Conservation (phyloP, 2,329 filamentous ascomycete genomes). For the Fusarium pseudonygamai region DNA sequence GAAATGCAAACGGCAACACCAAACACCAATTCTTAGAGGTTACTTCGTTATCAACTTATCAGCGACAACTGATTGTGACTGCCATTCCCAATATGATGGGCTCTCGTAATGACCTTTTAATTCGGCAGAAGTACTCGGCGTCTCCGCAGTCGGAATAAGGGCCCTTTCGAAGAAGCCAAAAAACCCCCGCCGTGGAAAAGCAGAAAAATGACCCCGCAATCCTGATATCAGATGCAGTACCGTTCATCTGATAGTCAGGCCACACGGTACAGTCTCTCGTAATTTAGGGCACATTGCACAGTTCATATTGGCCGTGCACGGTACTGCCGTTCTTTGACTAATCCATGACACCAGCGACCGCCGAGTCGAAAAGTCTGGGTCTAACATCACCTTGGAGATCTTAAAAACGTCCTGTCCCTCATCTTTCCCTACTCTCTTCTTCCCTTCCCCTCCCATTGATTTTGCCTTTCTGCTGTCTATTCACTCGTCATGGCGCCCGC, state of each 20-base stretch:
- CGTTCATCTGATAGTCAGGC: constrained; percentile 8
- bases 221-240: constrained; percentile 37
- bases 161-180: constrained; percentile 32
- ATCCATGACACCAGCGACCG: constrained; percentile 29
- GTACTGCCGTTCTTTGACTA: constrained; percentile 39
- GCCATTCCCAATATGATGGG: constrained; percentile 29
- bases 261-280: constrained; percentile 23
- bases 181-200: constrained; percentile 39
- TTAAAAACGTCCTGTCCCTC: constrained; percentile 23
- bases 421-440: not conserved
- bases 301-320: constrained; percentile 22
- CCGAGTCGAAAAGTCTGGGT: constrained; percentile 37
- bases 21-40: constrained; percentile 3
- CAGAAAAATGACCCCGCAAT: constrained; percentile 43
- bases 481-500: constrained; percentile 59
- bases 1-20: constrained; percentile 5
- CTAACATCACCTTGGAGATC: constrained; percentile 30
- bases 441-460: not conserved
- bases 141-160: constrained; percentile 44
- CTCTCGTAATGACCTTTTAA: not conserved
- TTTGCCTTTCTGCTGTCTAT: not conserved
- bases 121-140: constrained; percentile 33
- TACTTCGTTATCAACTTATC: constrained; percentile 29
- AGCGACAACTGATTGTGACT: constrained; percentile 1
- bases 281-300: constrained; percentile 13